phyloP scores from a whole-genome alignment of 345 rosid species.

The Noccaea bulbosa region DNA sequence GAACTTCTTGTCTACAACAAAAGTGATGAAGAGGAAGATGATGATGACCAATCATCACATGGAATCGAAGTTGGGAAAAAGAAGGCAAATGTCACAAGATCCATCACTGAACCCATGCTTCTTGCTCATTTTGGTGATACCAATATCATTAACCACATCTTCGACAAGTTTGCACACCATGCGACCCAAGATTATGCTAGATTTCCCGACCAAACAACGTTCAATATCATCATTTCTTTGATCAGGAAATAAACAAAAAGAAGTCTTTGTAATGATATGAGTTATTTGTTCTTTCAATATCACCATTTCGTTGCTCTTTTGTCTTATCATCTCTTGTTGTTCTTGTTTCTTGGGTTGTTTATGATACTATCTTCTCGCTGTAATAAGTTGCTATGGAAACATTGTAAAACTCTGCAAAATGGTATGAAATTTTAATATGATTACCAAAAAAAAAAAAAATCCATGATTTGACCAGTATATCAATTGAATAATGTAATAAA shows the following conservation, averaged over 20 bases:
- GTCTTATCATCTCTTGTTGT: no score
- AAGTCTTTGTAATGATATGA: background rate
- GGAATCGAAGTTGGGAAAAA: background rate
- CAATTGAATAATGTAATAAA: no score
- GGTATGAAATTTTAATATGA: no score
- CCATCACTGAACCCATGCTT: background rate
- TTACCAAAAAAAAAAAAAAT: no score
- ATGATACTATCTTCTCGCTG: no score
- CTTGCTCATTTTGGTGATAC: background rate
- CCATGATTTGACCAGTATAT: no score
- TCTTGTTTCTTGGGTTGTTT: no score
- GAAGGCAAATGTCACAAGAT: background rate
- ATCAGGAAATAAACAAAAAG: no score
- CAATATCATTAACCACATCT: background rate
- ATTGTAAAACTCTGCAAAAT: no score
- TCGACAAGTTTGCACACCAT: background rate
- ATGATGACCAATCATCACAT: background rate
- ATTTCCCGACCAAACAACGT: background rate
- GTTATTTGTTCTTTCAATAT: background rate
- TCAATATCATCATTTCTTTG: background rate
- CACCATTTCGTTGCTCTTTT: no score
- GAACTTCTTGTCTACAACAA: background rate
- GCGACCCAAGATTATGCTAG: background rate
- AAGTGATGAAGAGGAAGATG: background rate
- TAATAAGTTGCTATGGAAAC: no score